Conservation (phyloP, 371 early-diverging fungal species). For the Funneliformis caledonium region DNA sequence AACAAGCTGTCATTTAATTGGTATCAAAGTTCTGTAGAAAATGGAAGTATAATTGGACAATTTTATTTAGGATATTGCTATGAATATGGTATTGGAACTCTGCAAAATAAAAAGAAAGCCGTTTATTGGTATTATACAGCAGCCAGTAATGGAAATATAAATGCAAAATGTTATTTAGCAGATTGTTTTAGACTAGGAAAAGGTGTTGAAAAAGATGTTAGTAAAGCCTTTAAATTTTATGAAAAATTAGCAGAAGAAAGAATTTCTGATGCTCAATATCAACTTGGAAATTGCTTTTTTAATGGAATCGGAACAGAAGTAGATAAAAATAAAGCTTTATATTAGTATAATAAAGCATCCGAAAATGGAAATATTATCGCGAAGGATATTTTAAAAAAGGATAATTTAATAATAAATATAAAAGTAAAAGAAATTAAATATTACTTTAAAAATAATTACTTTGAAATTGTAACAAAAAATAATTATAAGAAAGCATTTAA, state of each 20-base stretch:
- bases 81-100: conserved; percentile 79
- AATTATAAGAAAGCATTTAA: too few relatives aligned
- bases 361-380: neutral
- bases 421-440: too few relatives aligned
- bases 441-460: too few relatives aligned
- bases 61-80: conserved; percentile 73
- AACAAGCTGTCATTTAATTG: conserved; percentile 4
- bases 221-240: conserved; percentile 17
- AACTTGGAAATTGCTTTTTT: neutral
- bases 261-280: neutral
- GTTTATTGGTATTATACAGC: neutral
- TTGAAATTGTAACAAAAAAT: too few relatives aligned
- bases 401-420: too few relatives aligned
- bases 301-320: neutral
- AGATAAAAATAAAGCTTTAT: conserved; percentile 7
- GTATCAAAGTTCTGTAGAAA: conserved; percentile 11
- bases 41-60: conserved; percentile 15
- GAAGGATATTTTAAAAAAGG: too few relatives aligned
- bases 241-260: neutral
- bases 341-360: conserved; percentile 12
- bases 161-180: neutral
- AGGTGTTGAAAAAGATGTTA: neutral
- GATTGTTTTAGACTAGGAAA: conserved; percentile 10
- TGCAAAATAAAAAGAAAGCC: conserved; percentile 46
- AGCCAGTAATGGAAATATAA: neutral